These are phyloP conservation scores for Pythium aristosporum DNA, from an alignment of 352 stramenopile genomes.

Conservation along the genomic window DNA sequence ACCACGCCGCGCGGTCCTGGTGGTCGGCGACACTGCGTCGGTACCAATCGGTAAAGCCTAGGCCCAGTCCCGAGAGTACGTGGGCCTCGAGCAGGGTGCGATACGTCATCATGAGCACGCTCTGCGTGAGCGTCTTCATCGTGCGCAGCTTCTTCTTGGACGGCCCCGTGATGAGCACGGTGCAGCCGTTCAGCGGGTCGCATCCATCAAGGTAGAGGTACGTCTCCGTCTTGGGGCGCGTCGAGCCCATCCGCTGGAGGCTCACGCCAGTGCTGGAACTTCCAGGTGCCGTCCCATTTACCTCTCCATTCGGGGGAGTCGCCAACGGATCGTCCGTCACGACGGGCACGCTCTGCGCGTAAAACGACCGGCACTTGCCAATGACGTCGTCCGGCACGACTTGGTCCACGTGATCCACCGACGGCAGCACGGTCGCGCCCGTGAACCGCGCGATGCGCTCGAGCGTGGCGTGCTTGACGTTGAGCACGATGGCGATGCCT, in stretches of 20 bases:
- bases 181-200: conserved; percentile 93
- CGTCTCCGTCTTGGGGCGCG: conserved; percentile 64
- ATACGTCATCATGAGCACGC: conserved; percentile 94
- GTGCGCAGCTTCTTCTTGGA: conserved; percentile 87
- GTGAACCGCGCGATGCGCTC: conserved; percentile 93
- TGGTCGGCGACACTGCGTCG: conserved; percentile 25
- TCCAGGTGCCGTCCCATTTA: conserved; percentile 14
- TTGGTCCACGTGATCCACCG: conserved; percentile 91
- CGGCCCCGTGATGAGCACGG: conserved; percentile 91
- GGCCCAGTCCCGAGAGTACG: conserved; percentile 88
- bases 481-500: conserved; percentile 92
- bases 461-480: conserved; percentile 92
- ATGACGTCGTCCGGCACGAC: conserved; percentile 48
- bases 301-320: background rate
- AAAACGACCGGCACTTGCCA: conserved; percentile 66
- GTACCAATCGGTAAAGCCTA: conserved; percentile 24
- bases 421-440: conserved; percentile 89
- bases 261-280: background rate
- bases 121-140: conserved; percentile 90
- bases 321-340: conserved; percentile 32
- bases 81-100: conserved; percentile 95
- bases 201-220: conserved; percentile 96
- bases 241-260: conserved; percentile 19
- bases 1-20: conserved; percentile 54
- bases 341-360: conserved; percentile 58